These are phyloP conservation scores for Saccharomycopsis fodiens DNA, from an alignment of 805 yeast species.

Conservation along the genomic window DNA sequence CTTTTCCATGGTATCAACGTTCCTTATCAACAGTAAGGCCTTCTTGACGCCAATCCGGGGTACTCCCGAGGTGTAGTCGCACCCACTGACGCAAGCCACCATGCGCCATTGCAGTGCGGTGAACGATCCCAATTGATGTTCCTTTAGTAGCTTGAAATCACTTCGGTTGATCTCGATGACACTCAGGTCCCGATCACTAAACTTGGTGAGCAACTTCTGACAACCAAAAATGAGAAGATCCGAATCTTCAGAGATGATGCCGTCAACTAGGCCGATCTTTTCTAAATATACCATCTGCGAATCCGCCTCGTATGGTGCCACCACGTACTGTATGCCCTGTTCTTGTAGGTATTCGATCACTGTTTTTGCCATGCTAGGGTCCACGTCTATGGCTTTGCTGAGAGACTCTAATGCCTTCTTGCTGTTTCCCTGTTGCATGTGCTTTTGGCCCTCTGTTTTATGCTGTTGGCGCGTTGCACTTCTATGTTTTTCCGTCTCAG, in stretches of 20 bases:
- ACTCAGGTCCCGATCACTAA: slow-evolving; percentile 54
- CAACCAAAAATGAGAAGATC: slow-evolving; percentile 90
- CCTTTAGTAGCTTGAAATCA: slow-evolving; percentile 42
- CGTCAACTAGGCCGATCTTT: slow-evolving; percentile 64
- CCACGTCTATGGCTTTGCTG: slow-evolving; percentile 75
- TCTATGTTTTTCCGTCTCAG: slow-evolving; percentile 63
- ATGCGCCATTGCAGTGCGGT: slow-evolving; percentile 54
- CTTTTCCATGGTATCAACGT: slow-evolving; percentile 44
- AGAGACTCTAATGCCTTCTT: slow-evolving; percentile 59
- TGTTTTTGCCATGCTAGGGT: slow-evolving; percentile 86
- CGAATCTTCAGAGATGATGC: slow-evolving; percentile 89
- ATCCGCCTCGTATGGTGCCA: slow-evolving; percentile 98
- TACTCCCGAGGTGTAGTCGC: slow-evolving; percentile 90
- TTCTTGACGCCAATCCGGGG: slow-evolving; percentile 73
- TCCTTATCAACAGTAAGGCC: slow-evolving; percentile 55
- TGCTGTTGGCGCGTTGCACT: slow-evolving; percentile 50
- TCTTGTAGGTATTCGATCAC: slow-evolving; percentile 64
- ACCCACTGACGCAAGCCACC: slow-evolving; percentile 87
- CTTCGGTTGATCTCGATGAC: slow-evolving; percentile 63
- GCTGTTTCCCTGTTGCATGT: slow-evolving; percentile 39
- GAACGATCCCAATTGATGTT: slow-evolving; percentile 42
- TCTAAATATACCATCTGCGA: slow-evolving; percentile 93
- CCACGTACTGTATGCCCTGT: slow-evolving; percentile 59
- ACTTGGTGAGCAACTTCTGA: slow-evolving; percentile 63
- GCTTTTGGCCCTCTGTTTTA: slow-evolving; percentile 44